Evolutionary conservation across 768 basidiomycete species (phyloP).

Genomic region (Pisolithus orientalis): DNA sequence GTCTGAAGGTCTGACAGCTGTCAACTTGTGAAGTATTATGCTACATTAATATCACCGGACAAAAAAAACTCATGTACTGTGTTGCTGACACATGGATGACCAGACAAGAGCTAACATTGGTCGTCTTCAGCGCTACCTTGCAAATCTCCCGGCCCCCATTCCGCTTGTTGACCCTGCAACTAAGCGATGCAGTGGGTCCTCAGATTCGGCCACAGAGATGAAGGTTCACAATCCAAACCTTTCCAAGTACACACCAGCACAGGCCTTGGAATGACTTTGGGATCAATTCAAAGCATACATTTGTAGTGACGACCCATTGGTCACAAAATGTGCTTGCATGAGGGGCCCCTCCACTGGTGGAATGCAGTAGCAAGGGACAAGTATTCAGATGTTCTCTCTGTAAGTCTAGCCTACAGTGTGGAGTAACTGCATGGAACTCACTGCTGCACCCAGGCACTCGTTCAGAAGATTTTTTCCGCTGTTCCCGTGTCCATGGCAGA

Average conservation of each 20-base stretch:
- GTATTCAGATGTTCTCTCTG: slow-evolving; percentile 1
- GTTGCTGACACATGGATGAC: too few species aligned
- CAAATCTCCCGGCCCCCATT: too few species aligned
- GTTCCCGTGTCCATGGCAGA: slow-evolving; percentile 5
- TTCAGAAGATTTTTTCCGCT: slow-evolving; percentile 1
- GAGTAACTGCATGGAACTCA: not conserved
- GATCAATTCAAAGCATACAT: slow-evolving; percentile 5
- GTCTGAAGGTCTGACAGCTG: not conserved
- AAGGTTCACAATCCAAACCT: not conserved
- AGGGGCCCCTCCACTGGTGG: slow-evolving; percentile 2
- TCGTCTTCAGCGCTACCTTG: too few species aligned
- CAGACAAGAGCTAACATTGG: too few species aligned
- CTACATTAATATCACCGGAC: too few species aligned
- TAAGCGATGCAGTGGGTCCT: not conserved
- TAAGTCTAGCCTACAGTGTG: not conserved
- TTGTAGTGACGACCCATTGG: slow-evolving; percentile 1
- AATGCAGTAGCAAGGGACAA: not conserved
- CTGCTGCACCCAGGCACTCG: not conserved
- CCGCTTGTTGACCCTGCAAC: too few species aligned
- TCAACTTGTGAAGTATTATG: not conserved
- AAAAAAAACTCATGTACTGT: too few species aligned
- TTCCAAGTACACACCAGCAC: not conserved
- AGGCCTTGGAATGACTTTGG: not conserved
- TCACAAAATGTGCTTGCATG: not conserved
- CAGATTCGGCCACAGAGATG: not conserved